Conservation (phyloP, 1,284 basidiomycete genomes). For the Tranzscheliella williamsii region DNA sequence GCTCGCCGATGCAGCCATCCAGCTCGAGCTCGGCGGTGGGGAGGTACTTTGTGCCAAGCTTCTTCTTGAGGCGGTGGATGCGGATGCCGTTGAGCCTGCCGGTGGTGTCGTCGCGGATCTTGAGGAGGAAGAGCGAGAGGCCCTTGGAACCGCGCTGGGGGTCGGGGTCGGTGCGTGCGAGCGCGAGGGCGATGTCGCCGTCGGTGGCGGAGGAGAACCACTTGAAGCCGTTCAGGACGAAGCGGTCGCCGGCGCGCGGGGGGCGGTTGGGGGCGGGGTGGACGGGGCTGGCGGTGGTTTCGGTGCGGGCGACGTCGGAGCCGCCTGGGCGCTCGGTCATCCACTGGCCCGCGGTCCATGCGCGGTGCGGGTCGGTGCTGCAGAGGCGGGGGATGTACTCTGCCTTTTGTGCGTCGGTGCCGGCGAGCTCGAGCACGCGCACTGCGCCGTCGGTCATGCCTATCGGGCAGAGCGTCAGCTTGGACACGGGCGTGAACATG, state of each 20-base stretch:
- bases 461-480: constrained; percentile 60
- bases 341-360: constrained; percentile 78
- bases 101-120: constrained; percentile 21
- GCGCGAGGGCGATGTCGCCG: constrained; percentile 71
- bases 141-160: constrained; percentile 59
- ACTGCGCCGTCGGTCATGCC: constrained; percentile 79
- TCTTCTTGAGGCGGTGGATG: constrained; percentile 74
- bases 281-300: constrained; percentile 68
- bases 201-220: constrained; percentile 83
- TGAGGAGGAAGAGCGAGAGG: constrained; percentile 67
- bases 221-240: constrained; percentile 44
- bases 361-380: constrained; percentile 69
- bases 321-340: constrained; percentile 71
- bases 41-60: constrained; percentile 75
- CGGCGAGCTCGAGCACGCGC: constrained; percentile 71
- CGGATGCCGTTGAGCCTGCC: constrained; percentile 70
- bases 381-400: constrained; percentile 66
- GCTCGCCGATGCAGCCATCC: constrained; percentile 69
- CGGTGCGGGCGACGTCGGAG: constrained; percentile 75
- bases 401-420: constrained; percentile 68
- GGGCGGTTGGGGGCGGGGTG: constrained; percentile 5
- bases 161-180: constrained; percentile 68
- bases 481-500: constrained; percentile 34
- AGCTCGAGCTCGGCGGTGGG: constrained; percentile 78
- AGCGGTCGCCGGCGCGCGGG: constrained; percentile 63